Conservation (phyloP, 208 protist genomes). For the Phytomonas serpens region DNA sequence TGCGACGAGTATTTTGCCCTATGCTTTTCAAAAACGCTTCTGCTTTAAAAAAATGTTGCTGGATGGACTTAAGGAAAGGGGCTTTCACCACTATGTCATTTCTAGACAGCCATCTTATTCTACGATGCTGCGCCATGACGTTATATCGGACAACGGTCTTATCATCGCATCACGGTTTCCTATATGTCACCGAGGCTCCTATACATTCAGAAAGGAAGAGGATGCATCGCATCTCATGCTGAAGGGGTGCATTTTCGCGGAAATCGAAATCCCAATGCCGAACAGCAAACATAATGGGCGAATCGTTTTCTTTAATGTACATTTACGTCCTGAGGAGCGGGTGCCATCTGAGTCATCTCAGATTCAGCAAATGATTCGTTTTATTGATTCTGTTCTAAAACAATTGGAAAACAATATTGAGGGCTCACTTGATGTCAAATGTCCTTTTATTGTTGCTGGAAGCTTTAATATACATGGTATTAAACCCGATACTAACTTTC, state of each 20-base stretch:
- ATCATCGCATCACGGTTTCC: slow-evolving; percentile 83
- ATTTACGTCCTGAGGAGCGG: slow-evolving; percentile 64
- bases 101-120: slow-evolving; percentile 74
- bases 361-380: slow-evolving; percentile 65
- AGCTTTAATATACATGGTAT: slow-evolving; percentile 85
- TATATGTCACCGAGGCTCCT: slow-evolving; percentile 69
- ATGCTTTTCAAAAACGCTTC: slow-evolving; percentile 56
- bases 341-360: slow-evolving; percentile 43
- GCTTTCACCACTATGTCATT: slow-evolving; percentile 79
- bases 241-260: slow-evolving; percentile 80
- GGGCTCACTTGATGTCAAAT: slow-evolving; percentile 7
- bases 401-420: slow-evolving; percentile 27
- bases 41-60: slow-evolving; percentile 74
- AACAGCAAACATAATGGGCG: slow-evolving; percentile 16
- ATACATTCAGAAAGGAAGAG: slow-evolving; percentile 65
- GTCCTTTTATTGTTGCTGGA: slow-evolving; percentile 71
- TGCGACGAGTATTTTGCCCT: slow-evolving; percentile 64
- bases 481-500: slow-evolving; percentile 25
- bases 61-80: slow-evolving; percentile 57
- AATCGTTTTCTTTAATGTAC: slow-evolving; percentile 79
- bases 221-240: slow-evolving; percentile 26
- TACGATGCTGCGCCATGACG: slow-evolving; percentile 70
- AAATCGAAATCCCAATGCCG: slow-evolving; percentile 57
- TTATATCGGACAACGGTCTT: slow-evolving; percentile 79
- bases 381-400: slow-evolving; percentile 53